A percentile compares a stretch with the other conserved stretches of the same genome.
Conservation (phyloP, 148 eudicot species). For the Spergularia marina region DNA sequence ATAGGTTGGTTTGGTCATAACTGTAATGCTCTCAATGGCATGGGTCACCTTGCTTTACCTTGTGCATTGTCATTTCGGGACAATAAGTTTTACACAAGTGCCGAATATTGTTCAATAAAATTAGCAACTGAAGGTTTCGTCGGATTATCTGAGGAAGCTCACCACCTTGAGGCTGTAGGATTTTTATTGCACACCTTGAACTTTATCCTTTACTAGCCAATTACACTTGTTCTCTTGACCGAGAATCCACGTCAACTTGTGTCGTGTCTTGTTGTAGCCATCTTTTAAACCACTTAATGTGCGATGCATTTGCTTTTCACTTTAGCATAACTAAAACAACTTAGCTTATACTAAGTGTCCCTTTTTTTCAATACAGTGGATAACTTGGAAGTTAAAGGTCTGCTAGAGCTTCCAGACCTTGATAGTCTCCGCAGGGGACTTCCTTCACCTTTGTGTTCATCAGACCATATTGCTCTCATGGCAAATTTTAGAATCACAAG, state of each 20-base stretch:
- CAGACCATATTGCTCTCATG: conserved; percentile 87
- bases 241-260: not conserved
- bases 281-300: not conserved
- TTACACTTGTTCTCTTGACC: not conserved
- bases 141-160: not conserved
- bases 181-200: not conserved
- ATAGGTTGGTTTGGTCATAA: not conserved
- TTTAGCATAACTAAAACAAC: not conserved
- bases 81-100: conserved; percentile 3
- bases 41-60: not conserved
- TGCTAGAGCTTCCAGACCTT: conserved; percentile 79
- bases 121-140: conserved; percentile 2
- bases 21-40: conserved; percentile 1
- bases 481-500: conserved; percentile 37
- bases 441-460: conserved; percentile 90
- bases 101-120: not conserved
- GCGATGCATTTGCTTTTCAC: not conserved
- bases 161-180: not conserved
- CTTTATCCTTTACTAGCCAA: not conserved
- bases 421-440: conserved; percentile 72
- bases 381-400: conserved; percentile 67
- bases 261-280: not conserved
- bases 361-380: conserved; percentile 14
- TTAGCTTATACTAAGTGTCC: not conserved
- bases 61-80: not conserved